Evolutionary conservation across 768 basidiomycete genomes (phyloP), one percentile per base, ranked within the genome.

Genomic region (Suillus spraguei): DNA sequence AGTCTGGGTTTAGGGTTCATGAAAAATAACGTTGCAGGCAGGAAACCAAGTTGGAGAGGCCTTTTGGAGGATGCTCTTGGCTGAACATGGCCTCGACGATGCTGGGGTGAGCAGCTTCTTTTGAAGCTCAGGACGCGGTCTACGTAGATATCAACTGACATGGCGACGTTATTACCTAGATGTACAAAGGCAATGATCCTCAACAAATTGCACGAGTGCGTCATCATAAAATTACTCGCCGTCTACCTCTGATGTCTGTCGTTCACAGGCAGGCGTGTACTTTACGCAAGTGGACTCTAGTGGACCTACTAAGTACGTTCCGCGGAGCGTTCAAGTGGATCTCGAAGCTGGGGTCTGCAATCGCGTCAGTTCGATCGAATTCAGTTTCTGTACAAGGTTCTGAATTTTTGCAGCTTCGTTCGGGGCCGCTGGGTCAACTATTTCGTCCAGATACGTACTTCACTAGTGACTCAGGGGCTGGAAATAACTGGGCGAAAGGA

Each of bases 401-500:
- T 62, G 41, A 72, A 33, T n/a, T 24, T 17, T 47, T 6, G 11
- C 66, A 93, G 87, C 77, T 94, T 58, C 86, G 87, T 54, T 82
- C 86, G 33, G 91, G 94, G 13, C 76, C 83, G 3, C 77, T 92
- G 44, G 95, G 95, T 3, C 68, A 72, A 9, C 81, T 99, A 7
- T 97, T 95, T 79, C 85, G 89, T 56, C 96, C 96, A 2, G 94
- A 95, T 72, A 97, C 93, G 2, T 97, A 84, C 72, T 73, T 95
- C 54, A 84, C 85, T 42, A 83, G 87, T 7, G 76, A 83, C 50
- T 78, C 79, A 63, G 83, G 87, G 58, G 88, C 95, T 1, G 95
- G 95, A 20, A 97, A 98, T 70, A 97, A 96, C 66, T 97, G 94
- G 92, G 95, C 94, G 17, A 97, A 97, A 79, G 94, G 92, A 83